A percentile compares a stretch with the other conserved stretches of the same genome.
These are phyloP conservation scores for Linanthus parryae DNA, from an alignment of 148 eudicot genomes.

Conservation along the genomic window DNA sequence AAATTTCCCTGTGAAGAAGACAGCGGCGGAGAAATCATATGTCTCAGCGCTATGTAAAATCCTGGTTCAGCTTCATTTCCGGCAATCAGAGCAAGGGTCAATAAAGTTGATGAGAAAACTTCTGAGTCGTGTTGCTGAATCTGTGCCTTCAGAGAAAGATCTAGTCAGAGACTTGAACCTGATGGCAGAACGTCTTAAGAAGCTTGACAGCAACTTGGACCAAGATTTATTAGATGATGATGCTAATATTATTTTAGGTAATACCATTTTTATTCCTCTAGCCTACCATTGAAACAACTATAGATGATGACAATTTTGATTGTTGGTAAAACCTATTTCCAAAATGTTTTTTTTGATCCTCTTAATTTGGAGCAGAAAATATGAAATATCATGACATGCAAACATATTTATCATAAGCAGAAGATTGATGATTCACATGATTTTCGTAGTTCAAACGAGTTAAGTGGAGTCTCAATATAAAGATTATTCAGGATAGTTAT, in stretches of 20 bases:
- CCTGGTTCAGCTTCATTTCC: conserved; percentile 54
- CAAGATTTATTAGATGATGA: conserved; percentile 49
- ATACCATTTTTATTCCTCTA: background rate
- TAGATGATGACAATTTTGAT: too few species aligned
- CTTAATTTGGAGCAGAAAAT: too few species aligned
- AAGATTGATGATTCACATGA: too few species aligned
- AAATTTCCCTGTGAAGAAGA: conserved; percentile 56
- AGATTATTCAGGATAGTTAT: too few species aligned
- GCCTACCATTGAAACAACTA: too few species aligned
- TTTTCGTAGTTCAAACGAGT: too few species aligned
- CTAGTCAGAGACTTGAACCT: conserved; percentile 55
- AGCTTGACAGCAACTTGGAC: conserved; percentile 54
- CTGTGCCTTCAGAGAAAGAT: conserved; percentile 69
- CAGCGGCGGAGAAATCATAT: conserved; percentile 75
- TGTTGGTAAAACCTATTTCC: too few species aligned
- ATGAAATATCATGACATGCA: too few species aligned
- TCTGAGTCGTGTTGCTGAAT: conserved; percentile 37
- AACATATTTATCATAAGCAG: too few species aligned
- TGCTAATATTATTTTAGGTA: conserved; percentile 58
- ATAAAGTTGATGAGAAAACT: conserved; percentile 65
- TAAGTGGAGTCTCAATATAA: too few species aligned
- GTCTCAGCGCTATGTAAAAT: conserved; percentile 60
- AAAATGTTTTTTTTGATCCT: too few species aligned
- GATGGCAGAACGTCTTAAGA: conserved; percentile 58
- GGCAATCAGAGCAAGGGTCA: conserved; percentile 61